Base-by-base conservation (phyloP, 345 rosid genomes). In the Pugionium dolabratum region DNA sequence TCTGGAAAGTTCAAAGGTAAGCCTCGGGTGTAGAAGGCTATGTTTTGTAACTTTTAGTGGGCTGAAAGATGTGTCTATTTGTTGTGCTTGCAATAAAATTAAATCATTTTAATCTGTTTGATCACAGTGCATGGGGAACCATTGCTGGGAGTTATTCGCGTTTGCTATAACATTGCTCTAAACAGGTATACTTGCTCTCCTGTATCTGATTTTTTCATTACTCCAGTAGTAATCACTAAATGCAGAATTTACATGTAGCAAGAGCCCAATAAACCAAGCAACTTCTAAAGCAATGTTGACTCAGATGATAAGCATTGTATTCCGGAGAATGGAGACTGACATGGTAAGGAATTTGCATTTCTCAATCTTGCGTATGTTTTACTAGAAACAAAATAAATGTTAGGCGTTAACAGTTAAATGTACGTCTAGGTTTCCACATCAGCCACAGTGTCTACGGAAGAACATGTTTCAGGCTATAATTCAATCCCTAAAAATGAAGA, bases 251-350 rank as follows among this genome's bases (percentile, higher is more conserved):
- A 56, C 78, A 61, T 83, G 81, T 73, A 94, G 97, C 89, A 94
- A 94, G 89, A 94, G 97, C 80, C 96, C 93, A 32, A 78, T 94
- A 75, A 90, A 94, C 75, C 99, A 94, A 82, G 95, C 95, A 40
- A 94, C 99, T 10, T 90, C 99, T 39, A 94, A 90, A 81, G 99
- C 99, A 66, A 94, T 94, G 99, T 72, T 94, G 83, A 90, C 99
- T 35, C 99, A 94, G 82, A 94, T 94, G 96, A 84, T 94, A 73
- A 87, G 89, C 86, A 90, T 94, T 31, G 81, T 86, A 49, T 85
- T 88, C 78, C 81, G 96, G 77, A 90, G 99, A 80, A 94, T 94
- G 99, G 99, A 94, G 79, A 77, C 83, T 55, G 95, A 87, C 72
- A 85, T 79, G 81, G 99, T 94, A 68, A 67, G 86, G 41, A 67